phyloP scores from a whole-genome alignment of 2,329 filamentous ascomycete genomes.

The Scedosporium apiospermum region DNA sequence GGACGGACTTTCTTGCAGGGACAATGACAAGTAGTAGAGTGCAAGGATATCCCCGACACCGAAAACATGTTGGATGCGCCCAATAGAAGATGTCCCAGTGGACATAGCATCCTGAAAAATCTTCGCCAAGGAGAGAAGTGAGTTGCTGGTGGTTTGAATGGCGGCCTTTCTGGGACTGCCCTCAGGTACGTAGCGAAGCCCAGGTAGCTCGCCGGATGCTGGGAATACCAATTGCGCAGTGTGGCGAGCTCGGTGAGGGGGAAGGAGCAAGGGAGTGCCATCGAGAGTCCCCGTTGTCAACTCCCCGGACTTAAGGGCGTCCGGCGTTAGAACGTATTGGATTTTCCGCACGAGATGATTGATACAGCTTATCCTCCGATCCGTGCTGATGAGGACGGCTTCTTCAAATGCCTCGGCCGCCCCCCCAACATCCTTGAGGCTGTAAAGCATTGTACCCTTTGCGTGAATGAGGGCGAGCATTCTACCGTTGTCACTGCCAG shows the following conservation, averaged over 20 bases:
- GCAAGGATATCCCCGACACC: conserved; percentile 88
- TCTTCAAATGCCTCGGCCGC: conserved; percentile 91
- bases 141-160: conserved; percentile 90
- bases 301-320: neutral
- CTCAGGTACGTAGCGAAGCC: conserved; percentile 62
- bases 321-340: conserved; percentile 55
- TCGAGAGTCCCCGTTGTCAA: neutral
- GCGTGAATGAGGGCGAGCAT: conserved; percentile 91
- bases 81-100: conserved; percentile 49
- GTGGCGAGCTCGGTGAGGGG: conserved; percentile 72
- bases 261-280: conserved; percentile 57
- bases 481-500: conserved; percentile 80
- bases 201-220: conserved; percentile 65
- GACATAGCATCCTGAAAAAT: conserved; percentile 97
- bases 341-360: conserved; percentile 71
- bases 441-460: conserved; percentile 97
- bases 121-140: conserved; percentile 85
- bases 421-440: conserved; percentile 67
- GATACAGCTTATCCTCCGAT: conserved; percentile 60
- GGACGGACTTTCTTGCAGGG: conserved; percentile 89
- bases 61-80: conserved; percentile 51
- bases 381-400: conserved; percentile 80
- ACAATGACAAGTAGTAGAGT: conserved; percentile 90
- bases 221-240: conserved; percentile 80
- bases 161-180: conserved; percentile 68